Evolutionary conservation across 1,139 yeast species (phyloP).

Genomic region (Candida neerlandica): DNA sequence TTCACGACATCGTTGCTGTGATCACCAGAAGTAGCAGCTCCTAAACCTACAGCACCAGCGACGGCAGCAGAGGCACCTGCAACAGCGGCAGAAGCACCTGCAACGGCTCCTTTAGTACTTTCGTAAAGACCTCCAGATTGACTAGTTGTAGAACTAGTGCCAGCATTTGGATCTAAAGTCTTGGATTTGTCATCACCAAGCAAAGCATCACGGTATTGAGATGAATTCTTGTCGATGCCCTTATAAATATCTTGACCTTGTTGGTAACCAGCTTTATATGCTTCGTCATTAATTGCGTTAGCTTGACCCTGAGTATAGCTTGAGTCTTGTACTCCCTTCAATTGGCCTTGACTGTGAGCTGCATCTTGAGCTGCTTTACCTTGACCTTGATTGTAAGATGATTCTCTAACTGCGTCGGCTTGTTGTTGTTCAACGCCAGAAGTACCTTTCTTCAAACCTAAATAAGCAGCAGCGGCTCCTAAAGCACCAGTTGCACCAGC

Average conservation of each 20-base stretch:
- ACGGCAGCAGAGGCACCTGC: constrained; percentile 18
- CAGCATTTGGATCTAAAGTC: constrained; percentile 9
- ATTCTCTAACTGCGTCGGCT: background rate
- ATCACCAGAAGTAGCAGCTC: constrained; percentile 12
- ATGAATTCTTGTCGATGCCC: constrained; percentile 5
- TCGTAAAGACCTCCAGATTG: constrained; percentile 4
- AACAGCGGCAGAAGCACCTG: constrained; percentile 17
- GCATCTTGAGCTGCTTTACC: background rate
- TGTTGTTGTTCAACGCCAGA: background rate
- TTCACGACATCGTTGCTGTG: constrained; percentile 3
- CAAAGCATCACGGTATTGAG: constrained; percentile 4
- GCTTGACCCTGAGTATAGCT: constrained; percentile 8
- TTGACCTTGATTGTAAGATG: background rate
- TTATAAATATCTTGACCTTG: constrained; percentile 9
- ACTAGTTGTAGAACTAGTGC: constrained; percentile 6
- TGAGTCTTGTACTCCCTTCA: constrained; percentile 4
- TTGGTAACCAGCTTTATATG: constrained; percentile 11
- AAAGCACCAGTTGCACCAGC: constrained; percentile 17
- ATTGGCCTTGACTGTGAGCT: background rate
- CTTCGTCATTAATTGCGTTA: constrained; percentile 8
- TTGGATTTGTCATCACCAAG: background rate
- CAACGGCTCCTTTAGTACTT: constrained; percentile 13
- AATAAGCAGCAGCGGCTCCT: constrained; percentile 16
- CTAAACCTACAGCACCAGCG: constrained; percentile 10
- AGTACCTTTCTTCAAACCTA: constrained; percentile 10